phyloP scores from a whole-genome alignment of 2,329 filamentous ascomycete genomes.

The Colletotrichum sp. region DNA sequence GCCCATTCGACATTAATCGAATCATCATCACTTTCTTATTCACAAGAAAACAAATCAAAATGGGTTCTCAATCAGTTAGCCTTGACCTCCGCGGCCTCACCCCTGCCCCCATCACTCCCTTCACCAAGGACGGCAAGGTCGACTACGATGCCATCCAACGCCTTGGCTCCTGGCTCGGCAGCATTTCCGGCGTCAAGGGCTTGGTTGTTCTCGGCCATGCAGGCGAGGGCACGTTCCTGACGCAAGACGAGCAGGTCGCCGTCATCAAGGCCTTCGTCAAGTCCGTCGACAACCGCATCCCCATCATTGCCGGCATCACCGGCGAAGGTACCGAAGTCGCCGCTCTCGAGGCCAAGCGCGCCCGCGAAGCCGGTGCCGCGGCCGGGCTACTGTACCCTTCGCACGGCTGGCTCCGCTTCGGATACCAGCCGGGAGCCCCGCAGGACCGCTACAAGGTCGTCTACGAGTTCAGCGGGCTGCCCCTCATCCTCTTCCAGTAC shows the following conservation, averaged over 20 bases:
- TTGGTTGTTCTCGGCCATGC: slow-evolving; percentile 60
- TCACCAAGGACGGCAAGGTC: slow-evolving; percentile 50
- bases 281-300: slow-evolving; percentile 53
- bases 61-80: slow-evolving; percentile 27
- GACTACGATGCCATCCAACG: slow-evolving; percentile 59
- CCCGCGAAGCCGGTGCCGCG: slow-evolving; percentile 53
- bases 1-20: not conserved
- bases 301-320: slow-evolving; percentile 58
- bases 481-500: slow-evolving; percentile 59
- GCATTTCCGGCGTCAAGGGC: slow-evolving; percentile 55
- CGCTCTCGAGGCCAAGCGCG: slow-evolving; percentile 54
- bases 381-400: slow-evolving; percentile 58
- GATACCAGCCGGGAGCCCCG: slow-evolving; percentile 56
- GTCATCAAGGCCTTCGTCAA: slow-evolving; percentile 59
- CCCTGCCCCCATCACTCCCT: slow-evolving; percentile 57
- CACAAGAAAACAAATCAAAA: slow-evolving; percentile 2
- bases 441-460: slow-evolving; percentile 56
- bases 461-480: slow-evolving; percentile 53
- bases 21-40: not conserved
- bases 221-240: slow-evolving; percentile 59
- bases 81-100: slow-evolving; percentile 54
- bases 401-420: slow-evolving; percentile 60
- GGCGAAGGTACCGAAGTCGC: slow-evolving; percentile 58
- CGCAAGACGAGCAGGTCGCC: slow-evolving; percentile 50
- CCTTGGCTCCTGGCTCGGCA: slow-evolving; percentile 57